Evolutionary conservation across 1,284 basidiomycete genomes (phyloP).

Genomic region (Microbotryum violaceum): DNA sequence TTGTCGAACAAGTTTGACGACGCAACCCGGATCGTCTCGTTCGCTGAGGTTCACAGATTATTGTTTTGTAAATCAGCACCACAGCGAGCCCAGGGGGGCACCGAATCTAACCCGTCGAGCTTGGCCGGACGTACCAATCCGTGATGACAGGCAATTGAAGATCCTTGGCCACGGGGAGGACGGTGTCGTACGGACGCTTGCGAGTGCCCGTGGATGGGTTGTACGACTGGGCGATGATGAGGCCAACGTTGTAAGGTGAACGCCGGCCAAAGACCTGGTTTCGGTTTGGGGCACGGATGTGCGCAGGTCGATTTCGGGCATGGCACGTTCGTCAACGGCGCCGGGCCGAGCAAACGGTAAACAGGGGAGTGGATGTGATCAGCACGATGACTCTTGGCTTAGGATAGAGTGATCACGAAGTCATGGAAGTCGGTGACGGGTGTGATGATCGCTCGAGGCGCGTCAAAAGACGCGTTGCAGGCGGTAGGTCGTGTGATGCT

Average conservation of each 20-base stretch:
- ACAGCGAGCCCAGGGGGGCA: neutral
- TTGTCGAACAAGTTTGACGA: slow-evolving; percentile 27
- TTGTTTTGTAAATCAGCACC: neutral
- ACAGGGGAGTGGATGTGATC: too few species aligned
- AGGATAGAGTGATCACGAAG: too few species aligned
- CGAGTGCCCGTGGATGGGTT: slow-evolving; percentile 33
- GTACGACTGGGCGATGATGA: slow-evolving; percentile 37
- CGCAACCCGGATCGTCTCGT: slow-evolving; percentile 37
- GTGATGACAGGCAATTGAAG: slow-evolving; percentile 38
- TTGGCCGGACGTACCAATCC: slow-evolving; percentile 27
- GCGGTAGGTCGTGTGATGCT: too few species aligned
- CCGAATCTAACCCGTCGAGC: neutral
- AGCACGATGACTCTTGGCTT: too few species aligned
- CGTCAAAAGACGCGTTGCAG: too few species aligned
- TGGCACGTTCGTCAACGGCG: neutral
- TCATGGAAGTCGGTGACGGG: too few species aligned
- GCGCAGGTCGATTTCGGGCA: neutral
- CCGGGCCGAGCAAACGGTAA: neutral
- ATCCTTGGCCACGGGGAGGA: slow-evolving; percentile 36
- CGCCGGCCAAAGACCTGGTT: slow-evolving; percentile 32
- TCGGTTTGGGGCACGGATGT: too few species aligned
- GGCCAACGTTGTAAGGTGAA: slow-evolving; percentile 35
- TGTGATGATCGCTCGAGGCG: too few species aligned
- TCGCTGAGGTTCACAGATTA: slow-evolving; percentile 21
- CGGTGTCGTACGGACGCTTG: slow-evolving; percentile 38